A percentile compares a stretch with the other conserved stretches of the same genome.
These are phyloP conservation scores for Umbilicus rupestris DNA, from an alignment of 164 flowering plant species.

Conservation along the genomic window DNA sequence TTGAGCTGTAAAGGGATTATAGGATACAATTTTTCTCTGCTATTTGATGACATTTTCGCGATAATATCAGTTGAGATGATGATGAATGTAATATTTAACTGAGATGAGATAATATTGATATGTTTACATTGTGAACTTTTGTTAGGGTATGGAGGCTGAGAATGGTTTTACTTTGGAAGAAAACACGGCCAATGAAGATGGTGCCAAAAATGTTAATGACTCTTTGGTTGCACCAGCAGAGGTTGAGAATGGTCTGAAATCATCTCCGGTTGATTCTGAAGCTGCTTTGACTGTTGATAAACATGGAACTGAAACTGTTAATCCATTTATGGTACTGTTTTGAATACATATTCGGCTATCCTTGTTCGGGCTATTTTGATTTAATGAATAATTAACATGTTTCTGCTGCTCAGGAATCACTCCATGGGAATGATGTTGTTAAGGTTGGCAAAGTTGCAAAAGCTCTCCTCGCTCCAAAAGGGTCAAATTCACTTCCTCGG, in stretches of 20 bases:
- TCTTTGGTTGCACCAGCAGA: background rate
- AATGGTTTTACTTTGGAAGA: no score
- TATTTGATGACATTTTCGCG: no score
- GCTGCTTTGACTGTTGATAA: background rate
- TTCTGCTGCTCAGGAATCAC: background rate
- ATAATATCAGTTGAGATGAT: no score
- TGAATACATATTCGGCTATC: background rate
- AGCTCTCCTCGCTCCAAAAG: background rate
- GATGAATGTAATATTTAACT: no score
- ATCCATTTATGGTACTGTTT: background rate
- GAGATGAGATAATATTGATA: no score
- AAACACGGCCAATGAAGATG: no score
- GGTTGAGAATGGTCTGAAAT: background rate
- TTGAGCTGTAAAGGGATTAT: no score
- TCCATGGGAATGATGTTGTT: background rate
- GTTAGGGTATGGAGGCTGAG: no score
- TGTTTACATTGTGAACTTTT: no score
- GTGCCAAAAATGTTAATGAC: no score
- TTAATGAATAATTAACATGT: background rate
- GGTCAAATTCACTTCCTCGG: background rate
- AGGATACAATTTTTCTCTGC: no score
- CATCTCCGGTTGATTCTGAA: background rate
- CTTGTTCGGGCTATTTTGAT: background rate
- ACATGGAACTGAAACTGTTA: background rate
- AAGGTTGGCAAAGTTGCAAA: slow-evolving; percentile 1